Evolutionary conservation across 192 early-diverging fungal genomes (phyloP).

Genomic region (Rhizophagus prolifer): DNA sequence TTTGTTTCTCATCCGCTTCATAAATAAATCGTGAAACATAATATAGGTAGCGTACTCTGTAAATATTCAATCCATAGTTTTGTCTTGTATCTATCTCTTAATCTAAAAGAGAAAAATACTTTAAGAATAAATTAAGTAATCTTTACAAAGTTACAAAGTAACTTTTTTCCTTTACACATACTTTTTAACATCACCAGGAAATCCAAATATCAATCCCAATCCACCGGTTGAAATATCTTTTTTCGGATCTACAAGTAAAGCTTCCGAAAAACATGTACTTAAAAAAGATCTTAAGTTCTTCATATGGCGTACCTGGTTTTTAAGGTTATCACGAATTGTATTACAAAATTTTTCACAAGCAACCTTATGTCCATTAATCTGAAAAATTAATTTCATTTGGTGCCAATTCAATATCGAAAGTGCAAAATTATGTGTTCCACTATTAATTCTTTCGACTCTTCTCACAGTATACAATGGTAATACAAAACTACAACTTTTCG

Average conservation of each 20-base stretch:
- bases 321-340: conserved; percentile 68
- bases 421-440: conserved; percentile 60
- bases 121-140: neutral
- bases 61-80: conserved; percentile 77
- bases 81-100: conserved; percentile 67
- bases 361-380: conserved; percentile 64
- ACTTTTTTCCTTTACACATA: conserved; percentile 28
- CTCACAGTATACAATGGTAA: conserved; percentile 89
- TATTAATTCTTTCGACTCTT: conserved; percentile 84
- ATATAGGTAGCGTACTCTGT: conserved; percentile 44
- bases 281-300: conserved; percentile 78
- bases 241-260: conserved; percentile 53
- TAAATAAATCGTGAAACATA: neutral
- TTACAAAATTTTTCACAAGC: conserved; percentile 82
- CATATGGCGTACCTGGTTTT: conserved; percentile 71
- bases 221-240: conserved; percentile 56
- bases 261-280: conserved; percentile 79
- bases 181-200: conserved; percentile 70
- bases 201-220: conserved; percentile 73
- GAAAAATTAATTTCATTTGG: conserved; percentile 83
- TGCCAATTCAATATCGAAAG: conserved; percentile 91
- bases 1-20: neutral
- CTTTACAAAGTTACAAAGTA: conserved; percentile 3
- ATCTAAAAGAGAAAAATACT: neutral
- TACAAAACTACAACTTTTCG: conserved; percentile 70